Percentiles rank a stretch among this genome's conserved stretches.
Conservation (phyloP, 1,284 basidiomycete genomes). For the Melampsora americana region DNA sequence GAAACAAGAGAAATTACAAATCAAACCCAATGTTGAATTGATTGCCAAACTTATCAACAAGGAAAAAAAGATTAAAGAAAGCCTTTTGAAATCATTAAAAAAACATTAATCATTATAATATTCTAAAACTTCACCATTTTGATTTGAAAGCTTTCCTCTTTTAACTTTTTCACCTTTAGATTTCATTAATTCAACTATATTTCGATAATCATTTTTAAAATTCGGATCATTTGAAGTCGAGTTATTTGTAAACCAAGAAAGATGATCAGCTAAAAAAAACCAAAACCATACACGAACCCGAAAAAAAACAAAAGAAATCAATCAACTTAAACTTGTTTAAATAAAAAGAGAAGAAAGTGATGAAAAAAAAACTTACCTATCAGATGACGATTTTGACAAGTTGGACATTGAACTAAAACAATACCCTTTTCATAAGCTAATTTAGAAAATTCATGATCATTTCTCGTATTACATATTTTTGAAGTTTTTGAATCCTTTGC, state of each 20-base stretch:
- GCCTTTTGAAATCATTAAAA: too few species aligned
- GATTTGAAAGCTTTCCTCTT: slow-evolving; percentile 1
- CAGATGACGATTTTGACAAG: slow-evolving; percentile 77
- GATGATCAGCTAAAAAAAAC: slow-evolving; percentile 26
- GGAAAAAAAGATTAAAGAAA: too few species aligned
- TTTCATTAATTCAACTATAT: slow-evolving; percentile 28
- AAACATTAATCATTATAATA: slow-evolving; percentile 1
- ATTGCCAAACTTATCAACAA: too few species aligned
- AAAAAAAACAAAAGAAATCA: neutral
- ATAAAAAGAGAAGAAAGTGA: neutral
- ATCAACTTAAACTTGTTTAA: neutral
- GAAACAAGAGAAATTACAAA: too few species aligned
- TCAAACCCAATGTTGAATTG: too few species aligned
- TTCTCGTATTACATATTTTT: slow-evolving; percentile 70
- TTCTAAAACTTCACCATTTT: slow-evolving; percentile 3
- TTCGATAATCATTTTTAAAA: slow-evolving; percentile 26
- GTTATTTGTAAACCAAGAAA: slow-evolving; percentile 34
- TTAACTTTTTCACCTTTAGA: slow-evolving; percentile 33
- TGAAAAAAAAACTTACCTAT: slow-evolving; percentile 45
- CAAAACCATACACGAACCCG: neutral
- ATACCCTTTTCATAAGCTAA: slow-evolving; percentile 81
- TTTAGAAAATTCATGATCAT: slow-evolving; percentile 81
- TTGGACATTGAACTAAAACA: slow-evolving; percentile 86
- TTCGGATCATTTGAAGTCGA: slow-evolving; percentile 27
- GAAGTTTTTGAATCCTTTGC: slow-evolving; percentile 47